phyloP scores from a whole-genome alignment of 2,329 filamentous ascomycete genomes.

The Fusarium foetens region DNA sequence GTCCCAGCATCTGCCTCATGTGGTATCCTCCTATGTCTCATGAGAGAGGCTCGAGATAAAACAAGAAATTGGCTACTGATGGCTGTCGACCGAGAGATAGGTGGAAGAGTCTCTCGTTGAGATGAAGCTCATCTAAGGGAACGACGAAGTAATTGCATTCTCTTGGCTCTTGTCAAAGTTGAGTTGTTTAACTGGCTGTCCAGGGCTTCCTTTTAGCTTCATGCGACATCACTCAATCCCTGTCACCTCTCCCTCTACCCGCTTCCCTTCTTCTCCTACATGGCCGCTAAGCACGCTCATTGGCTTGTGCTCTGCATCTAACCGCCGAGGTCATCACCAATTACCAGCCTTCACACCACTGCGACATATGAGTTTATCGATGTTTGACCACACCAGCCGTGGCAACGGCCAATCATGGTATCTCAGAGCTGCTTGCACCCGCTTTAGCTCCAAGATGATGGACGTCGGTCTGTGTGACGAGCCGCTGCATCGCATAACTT shows the following conservation, averaged over 20 bases:
- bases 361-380: constrained; percentile 25
- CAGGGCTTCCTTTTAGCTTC: constrained; percentile 23
- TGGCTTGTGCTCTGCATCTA: constrained; percentile 49
- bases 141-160: constrained; percentile 1
- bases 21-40: constrained; percentile 28
- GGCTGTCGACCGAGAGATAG: not conserved
- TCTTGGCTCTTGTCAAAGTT: constrained; percentile 12
- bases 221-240: constrained; percentile 18
- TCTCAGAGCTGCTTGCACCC: constrained; percentile 13
- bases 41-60: not conserved
- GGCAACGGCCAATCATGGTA: constrained; percentile 25
- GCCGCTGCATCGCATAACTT: constrained; percentile 36
- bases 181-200: constrained; percentile 15
- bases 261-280: constrained; percentile 20
- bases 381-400: constrained; percentile 16
- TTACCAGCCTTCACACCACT: constrained; percentile 41
- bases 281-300: constrained; percentile 46
- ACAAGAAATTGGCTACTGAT: not conserved
- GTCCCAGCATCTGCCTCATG: constrained; percentile 38
- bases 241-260: constrained; percentile 24
- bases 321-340: constrained; percentile 52
- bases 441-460: constrained; percentile 27
- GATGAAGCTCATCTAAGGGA: constrained; percentile 13
- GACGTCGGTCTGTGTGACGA: constrained; percentile 31
- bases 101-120: not conserved